These are phyloP conservation scores for Talaromyces borbonicus DNA, from an alignment of 495 filamentous ascomycete species.

Conservation along the genomic window DNA sequence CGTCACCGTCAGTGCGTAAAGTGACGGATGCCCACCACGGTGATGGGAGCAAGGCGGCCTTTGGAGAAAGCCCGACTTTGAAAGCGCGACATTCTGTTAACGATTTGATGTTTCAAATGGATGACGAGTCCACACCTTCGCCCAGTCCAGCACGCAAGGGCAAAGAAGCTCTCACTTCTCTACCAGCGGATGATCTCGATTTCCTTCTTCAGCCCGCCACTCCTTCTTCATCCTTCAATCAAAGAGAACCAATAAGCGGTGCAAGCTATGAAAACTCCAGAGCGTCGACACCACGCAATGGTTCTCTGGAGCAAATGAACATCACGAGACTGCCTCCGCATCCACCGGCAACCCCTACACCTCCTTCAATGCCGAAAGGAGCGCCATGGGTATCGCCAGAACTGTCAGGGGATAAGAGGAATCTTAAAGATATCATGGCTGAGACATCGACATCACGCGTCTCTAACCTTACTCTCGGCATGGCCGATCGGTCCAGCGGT, in stretches of 20 bases:
- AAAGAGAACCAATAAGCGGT: conserved; percentile 19
- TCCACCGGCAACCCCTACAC: not conserved
- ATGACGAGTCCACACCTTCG: conserved; percentile 52
- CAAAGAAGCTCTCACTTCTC: conserved; percentile 10
- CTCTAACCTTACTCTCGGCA: conserved; percentile 65
- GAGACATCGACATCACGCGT: conserved; percentile 53
- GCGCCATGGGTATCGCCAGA: conserved; percentile 53
- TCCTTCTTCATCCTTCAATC: not conserved
- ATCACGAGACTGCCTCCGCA: no score
- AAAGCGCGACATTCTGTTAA: conserved; percentile 50
- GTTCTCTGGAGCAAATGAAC: no score
- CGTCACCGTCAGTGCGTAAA: conserved; percentile 47
- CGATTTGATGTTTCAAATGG: conserved; percentile 94
- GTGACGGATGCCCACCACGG: conserved; percentile 35
- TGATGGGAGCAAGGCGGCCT: conserved; percentile 35
- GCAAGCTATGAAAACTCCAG: conserved; percentile 23
- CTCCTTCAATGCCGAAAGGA: not conserved
- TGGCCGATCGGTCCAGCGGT: conserved; percentile 37
- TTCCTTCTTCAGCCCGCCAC: not conserved
- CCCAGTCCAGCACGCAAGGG: conserved; percentile 21
- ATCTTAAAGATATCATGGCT: conserved; percentile 76
- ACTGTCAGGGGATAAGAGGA: conserved; percentile 52
- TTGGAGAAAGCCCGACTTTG: conserved; percentile 46
- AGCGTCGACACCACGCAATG: conserved; percentile 21
- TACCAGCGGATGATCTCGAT: conserved; percentile 1